phyloP scores from a whole-genome alignment of 306 rosid species.

The Glycyrrhiza uralensis region DNA sequence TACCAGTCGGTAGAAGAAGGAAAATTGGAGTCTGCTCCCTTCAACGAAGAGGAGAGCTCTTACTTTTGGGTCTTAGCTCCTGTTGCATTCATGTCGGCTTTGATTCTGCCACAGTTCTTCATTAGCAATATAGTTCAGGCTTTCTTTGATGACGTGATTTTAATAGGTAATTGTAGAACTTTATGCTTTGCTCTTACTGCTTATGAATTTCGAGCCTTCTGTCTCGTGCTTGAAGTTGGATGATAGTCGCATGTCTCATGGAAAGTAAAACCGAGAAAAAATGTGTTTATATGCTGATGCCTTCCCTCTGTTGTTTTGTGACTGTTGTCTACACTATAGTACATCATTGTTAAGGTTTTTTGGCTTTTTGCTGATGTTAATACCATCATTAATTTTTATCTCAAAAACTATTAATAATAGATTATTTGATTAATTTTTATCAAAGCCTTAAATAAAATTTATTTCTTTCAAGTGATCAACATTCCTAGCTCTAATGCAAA shows the following conservation, averaged over 20 bases:
- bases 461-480: not conserved
- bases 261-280: not conserved
- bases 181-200: not conserved
- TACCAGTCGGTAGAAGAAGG: conserved; percentile 69
- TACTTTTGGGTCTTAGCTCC: conserved; percentile 77
- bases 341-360: not conserved
- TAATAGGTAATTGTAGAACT: conserved; percentile 64
- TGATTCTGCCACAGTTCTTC: conserved; percentile 75
- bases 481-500: not conserved
- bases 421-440: not conserved
- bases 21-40: conserved; percentile 72
- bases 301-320: not conserved
- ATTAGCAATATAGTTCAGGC: conserved; percentile 46
- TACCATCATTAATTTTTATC: not conserved
- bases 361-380: conserved; percentile 11
- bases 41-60: conserved; percentile 60
- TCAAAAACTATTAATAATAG: not conserved
- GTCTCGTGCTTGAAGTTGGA: not conserved
- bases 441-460: not conserved
- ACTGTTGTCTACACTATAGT: not conserved
- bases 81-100: conserved; percentile 53
- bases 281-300: not conserved
- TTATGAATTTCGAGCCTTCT: not conserved
- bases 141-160: conserved; percentile 46
- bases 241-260: not conserved